Evolutionary conservation across 2,329 filamentous ascomycete species (phyloP).

Genomic region (Xylaria sp.): DNA sequence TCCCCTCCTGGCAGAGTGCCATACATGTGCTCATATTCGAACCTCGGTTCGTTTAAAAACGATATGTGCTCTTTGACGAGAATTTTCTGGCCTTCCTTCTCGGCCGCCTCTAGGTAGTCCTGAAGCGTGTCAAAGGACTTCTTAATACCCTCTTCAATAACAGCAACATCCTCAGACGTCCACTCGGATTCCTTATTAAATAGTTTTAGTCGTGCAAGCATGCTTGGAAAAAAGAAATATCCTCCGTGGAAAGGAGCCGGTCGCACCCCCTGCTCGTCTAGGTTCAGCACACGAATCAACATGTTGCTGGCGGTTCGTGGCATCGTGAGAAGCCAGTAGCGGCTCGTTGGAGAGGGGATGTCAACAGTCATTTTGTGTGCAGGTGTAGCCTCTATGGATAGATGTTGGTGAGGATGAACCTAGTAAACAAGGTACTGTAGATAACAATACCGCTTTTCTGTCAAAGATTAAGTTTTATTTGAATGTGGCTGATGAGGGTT

Average conservation of each 20-base stretch:
- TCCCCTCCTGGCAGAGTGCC: neutral
- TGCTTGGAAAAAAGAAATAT: conserved; percentile 27
- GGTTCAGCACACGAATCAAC: conserved; percentile 26
- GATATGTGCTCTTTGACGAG: conserved; percentile 29
- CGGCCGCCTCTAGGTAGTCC: conserved; percentile 22
- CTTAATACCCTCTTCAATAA: neutral
- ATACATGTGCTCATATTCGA: conserved; percentile 11
- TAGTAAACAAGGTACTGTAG: no score
- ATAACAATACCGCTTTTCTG: no score
- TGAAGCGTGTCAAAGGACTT: conserved; percentile 20
- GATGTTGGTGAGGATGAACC: neutral
- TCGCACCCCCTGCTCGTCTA: conserved; percentile 23
- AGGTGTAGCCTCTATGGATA: neutral
- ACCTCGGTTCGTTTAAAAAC: conserved; percentile 12
- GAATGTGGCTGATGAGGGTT: neutral
- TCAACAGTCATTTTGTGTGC: conserved; percentile 22
- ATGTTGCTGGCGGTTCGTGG: conserved; percentile 32
- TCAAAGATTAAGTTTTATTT: no score
- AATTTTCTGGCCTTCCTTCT: conserved; percentile 15
- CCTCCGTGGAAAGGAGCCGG: conserved; percentile 20
- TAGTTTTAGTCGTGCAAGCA: neutral
- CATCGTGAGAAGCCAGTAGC: conserved; percentile 30
- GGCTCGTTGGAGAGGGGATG: conserved; percentile 7
- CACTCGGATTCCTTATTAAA: conserved; percentile 8
- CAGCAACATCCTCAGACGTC: conserved; percentile 8